Evolutionary conservation across 1,284 basidiomycete genomes (phyloP), one percentile per base, ranked within the genome.

Genomic region (Boletus holoroseus): DNA sequence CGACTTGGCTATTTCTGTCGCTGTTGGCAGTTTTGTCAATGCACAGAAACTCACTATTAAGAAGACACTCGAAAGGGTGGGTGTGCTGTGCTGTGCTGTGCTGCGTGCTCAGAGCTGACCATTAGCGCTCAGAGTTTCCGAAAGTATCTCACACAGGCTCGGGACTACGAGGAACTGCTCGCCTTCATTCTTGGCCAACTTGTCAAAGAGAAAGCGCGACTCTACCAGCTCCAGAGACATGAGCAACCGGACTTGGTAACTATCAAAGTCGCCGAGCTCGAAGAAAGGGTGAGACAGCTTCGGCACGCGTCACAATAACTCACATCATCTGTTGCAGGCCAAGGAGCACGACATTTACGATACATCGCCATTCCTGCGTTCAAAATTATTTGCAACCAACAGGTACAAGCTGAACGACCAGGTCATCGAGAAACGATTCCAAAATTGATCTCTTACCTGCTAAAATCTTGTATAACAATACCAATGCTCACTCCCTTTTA

Each of bases 11-110:
- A 98, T 99, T 59, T 91, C 92, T 57, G 94, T 97, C 34, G 89
- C 92, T 2, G 85, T 99, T 24, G 87, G 88, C 53, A 94, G 90
- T 71, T 99, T 99, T 68, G 91, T 99, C 51, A 93, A 73, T 59
- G 91, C 95, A 16, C 96, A 99, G 68, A 99, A 99, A 76, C 90
- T 94, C 79, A 93, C 89, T 55, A 94, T 99, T 73, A 98, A 98
- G 79, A 95, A 92, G 76, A 94, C 94, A 15, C 76, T 99, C 38
- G 92, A 99, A 71, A 78, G 96, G 61, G 93, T 94, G 62, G 55
- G 87, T 78, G 20, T 20, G 11, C 1, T 11, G 26, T 28, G 32
- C n/a, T n/a, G n/a, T n/a, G n/a, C n/a, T n/a, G 11, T 34, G 31
- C 7, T 16, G n/a, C 37, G 41, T 46, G 9, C 44, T 15, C 22